Conservation (phyloP, 805 yeast species). For the Pichia occidentalis region DNA sequence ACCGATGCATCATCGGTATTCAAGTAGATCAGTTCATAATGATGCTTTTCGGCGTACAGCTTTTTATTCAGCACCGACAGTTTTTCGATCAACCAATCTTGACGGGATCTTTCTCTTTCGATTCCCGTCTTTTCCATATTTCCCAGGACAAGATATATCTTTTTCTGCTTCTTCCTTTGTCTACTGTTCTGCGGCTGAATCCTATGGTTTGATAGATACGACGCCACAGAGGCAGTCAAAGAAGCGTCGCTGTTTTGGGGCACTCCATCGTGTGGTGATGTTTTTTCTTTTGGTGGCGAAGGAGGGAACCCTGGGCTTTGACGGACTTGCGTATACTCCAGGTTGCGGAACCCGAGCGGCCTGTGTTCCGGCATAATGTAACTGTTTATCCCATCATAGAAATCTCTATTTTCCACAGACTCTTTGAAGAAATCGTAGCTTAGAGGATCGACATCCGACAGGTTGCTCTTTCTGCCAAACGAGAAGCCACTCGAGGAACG, state of each 20-base stretch:
- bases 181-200: no score
- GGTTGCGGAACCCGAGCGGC: conserved; percentile 22
- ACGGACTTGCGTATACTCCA: conserved; percentile 12
- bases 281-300: conserved; percentile 22
- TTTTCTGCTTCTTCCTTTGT: conserved; percentile 26
- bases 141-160: conserved; percentile 33
- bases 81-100: conserved; percentile 42
- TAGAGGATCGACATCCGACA: conserved; percentile 1
- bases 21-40: conserved; percentile 39
- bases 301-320: conserved; percentile 28
- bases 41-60: conserved; percentile 41
- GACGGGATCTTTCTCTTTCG: conserved; percentile 33
- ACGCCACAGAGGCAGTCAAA: no score
- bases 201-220: no score
- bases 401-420: neutral
- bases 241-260: no score
- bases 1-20: conserved; percentile 30
- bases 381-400: conserved; percentile 22
- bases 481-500: no score
- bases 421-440: conserved; percentile 2
- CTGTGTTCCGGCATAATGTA: conserved; percentile 21
- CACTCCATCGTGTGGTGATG: conserved; percentile 15
- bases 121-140: conserved; percentile 38
- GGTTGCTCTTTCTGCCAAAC: no score
- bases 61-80: conserved; percentile 42